Base-by-base conservation (phyloP, 129 eudicot species). In the Lonicera japonica region DNA sequence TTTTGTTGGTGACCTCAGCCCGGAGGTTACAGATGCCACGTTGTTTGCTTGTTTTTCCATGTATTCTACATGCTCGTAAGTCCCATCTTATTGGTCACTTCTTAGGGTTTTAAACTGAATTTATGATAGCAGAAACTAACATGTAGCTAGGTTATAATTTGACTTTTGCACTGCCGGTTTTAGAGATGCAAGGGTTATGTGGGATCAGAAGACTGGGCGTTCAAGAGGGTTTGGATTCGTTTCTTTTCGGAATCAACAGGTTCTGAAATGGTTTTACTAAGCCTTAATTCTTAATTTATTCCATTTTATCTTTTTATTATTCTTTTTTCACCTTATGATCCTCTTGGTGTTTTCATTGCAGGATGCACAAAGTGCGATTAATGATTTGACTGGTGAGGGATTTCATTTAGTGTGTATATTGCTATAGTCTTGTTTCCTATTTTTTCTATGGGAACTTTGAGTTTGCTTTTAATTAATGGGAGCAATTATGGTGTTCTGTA, bases 171-270 rank as follows among this genome's bases (percentile, higher is more conserved):
- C 58, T 61, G 40, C 9, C 63, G 70, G 36, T 46, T 55, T 51
- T 73, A 94, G 99, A 53, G 99, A 94, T 75, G 99, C 99, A 55
- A 83, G 95, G 78, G 99, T 94, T 52, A 94, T 94, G 99, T 88
- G 99, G 99, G 99, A 94, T 64, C 99, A 88, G 76, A 88, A 94
- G 73, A 88, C 96, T 23, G 99, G 99, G 34, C 92, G 96, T 43
- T 94, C 99, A 5, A 85, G 99, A 74, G 99, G 96, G 43, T 94
- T 94, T 85, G 99, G 99, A 14, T 94, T 94, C 70, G 99, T 94
- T 63, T 88, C 99, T 18, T 94, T 88, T 63, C 87, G 95, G 56
- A 94, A 54, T 82, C 99, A 94, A 72, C 99, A 94, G 87, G 99
- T 92, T 48, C 18, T 25, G 5, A 40, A 14, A 23, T 70, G 41